Conservation (phyloP, 179 eudicot species). For the Monotropa hypopitys region DNA sequence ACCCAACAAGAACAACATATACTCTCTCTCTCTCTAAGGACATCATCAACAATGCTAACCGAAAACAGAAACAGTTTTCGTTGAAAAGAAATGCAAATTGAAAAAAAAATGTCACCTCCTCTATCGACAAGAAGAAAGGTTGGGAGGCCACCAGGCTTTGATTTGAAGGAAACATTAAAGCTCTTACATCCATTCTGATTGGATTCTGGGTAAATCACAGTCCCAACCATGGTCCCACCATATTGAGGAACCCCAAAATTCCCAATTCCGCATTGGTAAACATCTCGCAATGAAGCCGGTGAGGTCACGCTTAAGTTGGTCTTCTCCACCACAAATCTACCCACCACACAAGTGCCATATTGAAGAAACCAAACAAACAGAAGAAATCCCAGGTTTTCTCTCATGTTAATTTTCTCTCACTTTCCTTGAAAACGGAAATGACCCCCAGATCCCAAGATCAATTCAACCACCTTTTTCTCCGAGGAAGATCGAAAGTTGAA, state of each 20-base stretch:
- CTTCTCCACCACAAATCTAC: constrained; percentile 90
- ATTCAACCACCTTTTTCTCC: background rate
- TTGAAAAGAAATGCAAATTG: background rate
- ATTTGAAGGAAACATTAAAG: constrained; percentile 42
- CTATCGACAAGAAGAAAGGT: constrained; percentile 75
- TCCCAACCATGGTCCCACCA: constrained; percentile 82
- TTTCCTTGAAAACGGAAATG: constrained; percentile 2
- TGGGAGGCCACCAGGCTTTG: constrained; percentile 77
- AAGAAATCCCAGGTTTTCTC: constrained; percentile 18
- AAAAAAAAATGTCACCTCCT: constrained; percentile 45
- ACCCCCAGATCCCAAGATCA: constrained; percentile 3
- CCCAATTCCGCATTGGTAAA: constrained; percentile 88
- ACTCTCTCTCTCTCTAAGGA: no score
- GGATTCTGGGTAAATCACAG: constrained; percentile 58
- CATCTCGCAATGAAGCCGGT: constrained; percentile 43
- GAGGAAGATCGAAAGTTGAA: background rate
- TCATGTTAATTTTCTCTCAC: constrained; percentile 23
- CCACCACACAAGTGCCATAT: constrained; percentile 36
- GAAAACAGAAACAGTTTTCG: background rate
- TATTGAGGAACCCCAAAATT: constrained; percentile 95
- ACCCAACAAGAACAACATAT: background rate
- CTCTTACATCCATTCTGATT: constrained; percentile 61
- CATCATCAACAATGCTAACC: background rate
- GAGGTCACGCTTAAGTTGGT: constrained; percentile 70
- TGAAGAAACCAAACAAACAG: constrained; percentile 20